Evolutionary conservation across 129 eudicot genomes (phyloP).

Genomic region (Pittosporum tobira): DNA sequence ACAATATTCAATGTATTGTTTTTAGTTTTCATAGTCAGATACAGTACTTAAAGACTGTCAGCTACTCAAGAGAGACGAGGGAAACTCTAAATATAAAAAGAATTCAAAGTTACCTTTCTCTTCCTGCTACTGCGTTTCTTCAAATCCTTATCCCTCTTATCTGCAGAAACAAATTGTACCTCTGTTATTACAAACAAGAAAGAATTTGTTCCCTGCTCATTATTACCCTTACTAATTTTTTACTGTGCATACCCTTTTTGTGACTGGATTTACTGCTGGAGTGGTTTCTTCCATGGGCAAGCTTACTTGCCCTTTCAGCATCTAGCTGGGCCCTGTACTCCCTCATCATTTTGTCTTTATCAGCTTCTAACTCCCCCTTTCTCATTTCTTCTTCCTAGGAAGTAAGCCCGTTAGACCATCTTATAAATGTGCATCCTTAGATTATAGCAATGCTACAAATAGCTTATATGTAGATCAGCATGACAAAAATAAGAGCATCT

Average conservation of each 20-base stretch:
- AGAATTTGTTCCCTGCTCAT: neutral
- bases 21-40: too few species aligned
- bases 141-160: slow-evolving; percentile 67
- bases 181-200: neutral
- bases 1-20: too few species aligned
- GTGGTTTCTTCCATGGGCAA: slow-evolving; percentile 85
- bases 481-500: neutral
- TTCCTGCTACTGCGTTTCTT: slow-evolving; percentile 88
- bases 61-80: neutral
- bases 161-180: slow-evolving; percentile 32
- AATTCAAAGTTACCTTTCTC: slow-evolving; percentile 54
- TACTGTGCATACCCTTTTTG: slow-evolving; percentile 48
- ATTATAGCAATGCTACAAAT: slow-evolving; percentile 1
- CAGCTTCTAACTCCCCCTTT: slow-evolving; percentile 92
- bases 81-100: neutral
- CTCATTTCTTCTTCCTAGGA: slow-evolving; percentile 85
- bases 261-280: slow-evolving; percentile 55
- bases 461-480: neutral
- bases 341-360: slow-evolving; percentile 91
- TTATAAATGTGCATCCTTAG: slow-evolving; percentile 4
- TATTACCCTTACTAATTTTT: neutral
- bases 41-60: neutral
- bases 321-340: slow-evolving; percentile 95
- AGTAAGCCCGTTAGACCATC: slow-evolving; percentile 15
- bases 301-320: slow-evolving; percentile 93